Percentiles rank a stretch among this genome's conserved stretches.
Conservation (phyloP, 2,329 filamentous ascomycete species). For the Corinectria fuckeliana region DNA sequence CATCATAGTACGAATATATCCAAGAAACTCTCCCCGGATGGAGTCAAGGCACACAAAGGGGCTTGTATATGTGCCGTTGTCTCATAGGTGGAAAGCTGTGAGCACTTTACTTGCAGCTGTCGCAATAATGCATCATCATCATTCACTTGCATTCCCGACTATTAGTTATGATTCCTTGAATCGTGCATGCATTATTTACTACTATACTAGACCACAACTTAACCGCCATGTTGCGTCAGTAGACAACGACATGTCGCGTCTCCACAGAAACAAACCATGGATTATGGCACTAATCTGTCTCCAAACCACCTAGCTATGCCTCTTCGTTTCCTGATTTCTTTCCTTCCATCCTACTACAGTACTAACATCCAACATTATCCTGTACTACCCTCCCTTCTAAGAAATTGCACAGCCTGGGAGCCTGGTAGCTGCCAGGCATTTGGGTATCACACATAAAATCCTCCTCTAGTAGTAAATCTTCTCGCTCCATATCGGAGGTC, state of each 20-base stretch:
- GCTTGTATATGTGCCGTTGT: background rate
- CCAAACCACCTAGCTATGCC: background rate
- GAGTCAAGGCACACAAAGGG: background rate
- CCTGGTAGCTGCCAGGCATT: conserved; percentile 32
- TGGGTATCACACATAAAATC: conserved; percentile 37
- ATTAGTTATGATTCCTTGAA: background rate
- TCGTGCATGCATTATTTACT: conserved; percentile 26
- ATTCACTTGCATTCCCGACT: background rate
- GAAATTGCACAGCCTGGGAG: conserved; percentile 31
- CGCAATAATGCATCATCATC: background rate
- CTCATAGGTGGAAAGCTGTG: background rate
- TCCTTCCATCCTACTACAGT: background rate
- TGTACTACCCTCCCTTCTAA: background rate
- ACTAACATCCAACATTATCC: background rate
- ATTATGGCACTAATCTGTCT: background rate
- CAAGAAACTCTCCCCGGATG: background rate
- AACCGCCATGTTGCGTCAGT: conserved; percentile 9
- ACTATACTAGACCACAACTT: conserved; percentile 14
- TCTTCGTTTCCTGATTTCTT: background rate
- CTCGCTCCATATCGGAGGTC: conserved; percentile 53
- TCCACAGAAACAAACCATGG: background rate
- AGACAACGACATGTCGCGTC: background rate
- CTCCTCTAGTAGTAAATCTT: conserved; percentile 51
- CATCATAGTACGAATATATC: too few relatives aligned
- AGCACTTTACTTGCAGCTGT: background rate